These are phyloP conservation scores for Forsythia viridissima DNA, from an alignment of 257 asterid species.

Conservation along the genomic window DNA sequence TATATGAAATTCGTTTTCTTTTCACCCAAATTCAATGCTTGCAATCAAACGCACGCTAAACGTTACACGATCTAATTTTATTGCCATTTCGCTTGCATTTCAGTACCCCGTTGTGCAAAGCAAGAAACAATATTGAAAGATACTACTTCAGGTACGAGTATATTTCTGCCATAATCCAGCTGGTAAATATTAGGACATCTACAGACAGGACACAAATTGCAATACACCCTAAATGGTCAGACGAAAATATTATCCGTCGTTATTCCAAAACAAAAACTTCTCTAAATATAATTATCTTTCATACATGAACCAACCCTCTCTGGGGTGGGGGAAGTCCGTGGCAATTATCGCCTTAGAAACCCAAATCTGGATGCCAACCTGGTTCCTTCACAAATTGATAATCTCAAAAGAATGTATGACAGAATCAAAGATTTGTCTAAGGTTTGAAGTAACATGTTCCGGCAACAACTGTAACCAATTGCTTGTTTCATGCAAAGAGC, in stretches of 20 bases:
- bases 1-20: no score
- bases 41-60: no score
- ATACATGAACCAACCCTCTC: neutral
- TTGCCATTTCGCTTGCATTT: no score
- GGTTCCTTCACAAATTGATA: neutral
- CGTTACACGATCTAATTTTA: no score
- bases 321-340: neutral
- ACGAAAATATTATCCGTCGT: neutral
- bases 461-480: neutral
- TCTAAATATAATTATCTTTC: neutral
- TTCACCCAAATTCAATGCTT: no score
- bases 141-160: neutral
- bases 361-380: neutral
- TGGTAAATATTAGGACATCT: neutral
- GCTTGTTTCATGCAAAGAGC: neutral
- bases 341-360: neutral
- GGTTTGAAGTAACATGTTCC: neutral
- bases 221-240: neutral
- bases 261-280: neutral
- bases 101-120: neutral
- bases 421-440: neutral
- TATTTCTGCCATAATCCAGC: no score
- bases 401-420: slow-evolving; percentile 3
- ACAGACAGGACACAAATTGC: neutral
- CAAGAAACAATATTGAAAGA: neutral